Percentiles rank a stretch among this genome's conserved stretches.
phyloP scores from a whole-genome alignment of 192 early-diverging fungal genomes.

The Cetraspora pellucida region DNA sequence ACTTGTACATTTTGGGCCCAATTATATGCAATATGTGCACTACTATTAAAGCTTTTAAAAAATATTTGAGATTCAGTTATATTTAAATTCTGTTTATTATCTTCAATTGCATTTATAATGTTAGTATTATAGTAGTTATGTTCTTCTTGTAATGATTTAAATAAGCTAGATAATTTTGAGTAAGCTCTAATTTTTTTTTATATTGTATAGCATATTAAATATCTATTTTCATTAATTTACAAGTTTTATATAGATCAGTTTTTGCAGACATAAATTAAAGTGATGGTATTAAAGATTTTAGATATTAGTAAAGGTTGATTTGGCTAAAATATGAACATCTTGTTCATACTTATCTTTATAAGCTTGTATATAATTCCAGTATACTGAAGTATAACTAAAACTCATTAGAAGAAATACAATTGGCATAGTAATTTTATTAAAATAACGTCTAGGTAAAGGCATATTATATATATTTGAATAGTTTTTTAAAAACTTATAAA shows the following conservation, averaged over 20 bases:
- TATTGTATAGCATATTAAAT: too few relatives aligned
- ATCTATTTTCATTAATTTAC: too few relatives aligned
- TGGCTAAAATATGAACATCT: background rate
- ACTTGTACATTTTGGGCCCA: too few relatives aligned
- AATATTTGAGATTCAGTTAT: too few relatives aligned
- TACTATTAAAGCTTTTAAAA: too few relatives aligned
- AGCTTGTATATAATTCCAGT: background rate
- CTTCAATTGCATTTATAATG: background rate
- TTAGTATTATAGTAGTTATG: background rate
- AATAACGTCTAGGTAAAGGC: background rate
- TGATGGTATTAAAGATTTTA: background rate
- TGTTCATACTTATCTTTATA: background rate
- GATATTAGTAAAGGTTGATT: conserved; percentile 6
- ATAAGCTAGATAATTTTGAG: background rate
- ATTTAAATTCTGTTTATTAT: background rate
- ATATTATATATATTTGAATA: too few relatives aligned
- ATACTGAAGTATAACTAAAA: background rate
- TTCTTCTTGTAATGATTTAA: background rate
- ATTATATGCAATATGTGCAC: too few relatives aligned
- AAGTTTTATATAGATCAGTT: background rate
- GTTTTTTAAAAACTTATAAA: background rate
- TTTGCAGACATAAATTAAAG: background rate
- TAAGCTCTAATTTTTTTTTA: background rate
- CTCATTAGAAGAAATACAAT: background rate
- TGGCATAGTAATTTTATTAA: background rate